Evolutionary conservation across 352 stramenopile genomes (phyloP).

Genomic region (Pythium aphanidermatum): DNA sequence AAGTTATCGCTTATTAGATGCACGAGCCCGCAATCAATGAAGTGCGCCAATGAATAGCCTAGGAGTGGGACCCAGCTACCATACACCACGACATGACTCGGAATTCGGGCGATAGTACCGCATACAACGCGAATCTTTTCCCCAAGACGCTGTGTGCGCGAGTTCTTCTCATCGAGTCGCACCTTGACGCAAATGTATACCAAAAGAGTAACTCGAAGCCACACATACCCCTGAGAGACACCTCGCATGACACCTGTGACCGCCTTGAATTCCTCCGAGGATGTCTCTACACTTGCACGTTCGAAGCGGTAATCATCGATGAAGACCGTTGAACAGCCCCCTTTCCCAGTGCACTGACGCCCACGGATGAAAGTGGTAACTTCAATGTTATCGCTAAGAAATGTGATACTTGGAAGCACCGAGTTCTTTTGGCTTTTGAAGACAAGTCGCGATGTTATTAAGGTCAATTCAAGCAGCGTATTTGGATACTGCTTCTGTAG

Average conservation of each 20-base stretch:
- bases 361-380: constrained; percentile 24
- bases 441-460: constrained; percentile 6
- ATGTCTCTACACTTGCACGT: constrained; percentile 25
- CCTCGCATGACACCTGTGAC: constrained; percentile 26
- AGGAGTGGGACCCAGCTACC: constrained; percentile 32
- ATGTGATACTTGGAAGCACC: constrained; percentile 2
- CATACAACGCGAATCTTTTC: neutral
- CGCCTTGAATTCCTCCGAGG: constrained; percentile 26
- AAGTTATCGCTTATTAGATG: too few relatives aligned
- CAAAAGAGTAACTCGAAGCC: constrained; percentile 32
- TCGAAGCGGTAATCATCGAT: constrained; percentile 55
- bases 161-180: neutral
- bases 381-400: constrained; percentile 17
- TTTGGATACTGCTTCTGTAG: constrained; percentile 2
- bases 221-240: constrained; percentile 39
- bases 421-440: neutral
- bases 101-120: constrained; percentile 29
- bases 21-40: constrained; percentile 36
- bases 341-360: neutral
- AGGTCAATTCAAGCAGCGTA: constrained; percentile 8
- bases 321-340: constrained; percentile 28
- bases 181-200: constrained; percentile 20
- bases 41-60: constrained; percentile 28
- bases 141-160: neutral
- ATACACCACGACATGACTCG: constrained; percentile 52